phyloP scores from a whole-genome alignment of 805 yeast genomes.

The Wickerhamiella australiensis region DNA sequence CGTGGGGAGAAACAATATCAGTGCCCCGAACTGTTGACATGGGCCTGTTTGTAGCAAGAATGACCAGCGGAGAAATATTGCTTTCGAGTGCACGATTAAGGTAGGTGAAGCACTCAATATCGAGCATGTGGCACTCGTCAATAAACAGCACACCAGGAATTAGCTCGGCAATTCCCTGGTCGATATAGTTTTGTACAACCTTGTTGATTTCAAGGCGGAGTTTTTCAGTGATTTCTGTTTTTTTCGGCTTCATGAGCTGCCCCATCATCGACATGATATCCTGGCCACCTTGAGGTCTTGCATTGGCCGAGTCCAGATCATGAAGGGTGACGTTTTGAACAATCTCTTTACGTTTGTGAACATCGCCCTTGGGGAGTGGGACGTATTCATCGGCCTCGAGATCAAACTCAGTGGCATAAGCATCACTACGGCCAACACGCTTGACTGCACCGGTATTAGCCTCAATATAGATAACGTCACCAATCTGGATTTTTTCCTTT shows the following conservation, averaged over 20 bases:
- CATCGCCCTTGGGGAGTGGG: slow-evolving; percentile 97
- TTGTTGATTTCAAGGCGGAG: slow-evolving; percentile 86
- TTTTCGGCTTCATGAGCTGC: slow-evolving; percentile 86
- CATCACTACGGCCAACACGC: slow-evolving; percentile 96
- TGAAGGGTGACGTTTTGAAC: slow-evolving; percentile 95
- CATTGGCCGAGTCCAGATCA: slow-evolving; percentile 92
- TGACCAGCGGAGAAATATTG: slow-evolving; percentile 84
- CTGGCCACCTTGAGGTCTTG: slow-evolving; percentile 95
- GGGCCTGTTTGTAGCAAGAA: slow-evolving; percentile 93
- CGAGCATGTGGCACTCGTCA: slow-evolving; percentile 97
- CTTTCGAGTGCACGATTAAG: slow-evolving; percentile 89
- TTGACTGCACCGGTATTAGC: slow-evolving; percentile 96
- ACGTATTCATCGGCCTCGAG: slow-evolving; percentile 98
- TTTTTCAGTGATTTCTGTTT: slow-evolving; percentile 94
- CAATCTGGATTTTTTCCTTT: slow-evolving; percentile 86
- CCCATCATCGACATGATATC: slow-evolving; percentile 95
- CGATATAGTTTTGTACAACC: slow-evolving; percentile 90
- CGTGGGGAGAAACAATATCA: slow-evolving; percentile 81
- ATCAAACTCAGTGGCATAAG: slow-evolving; percentile 96
- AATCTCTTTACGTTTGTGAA: slow-evolving; percentile 93
- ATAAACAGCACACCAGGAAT: slow-evolving; percentile 96
- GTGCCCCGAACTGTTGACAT: slow-evolving; percentile 86
- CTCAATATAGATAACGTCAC: slow-evolving; percentile 95
- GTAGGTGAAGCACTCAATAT: slow-evolving; percentile 91
- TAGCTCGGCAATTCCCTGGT: slow-evolving; percentile 95